Base-by-base conservation (phyloP, 2,329 filamentous ascomycete species). In the Falciphora oryzae region DNA sequence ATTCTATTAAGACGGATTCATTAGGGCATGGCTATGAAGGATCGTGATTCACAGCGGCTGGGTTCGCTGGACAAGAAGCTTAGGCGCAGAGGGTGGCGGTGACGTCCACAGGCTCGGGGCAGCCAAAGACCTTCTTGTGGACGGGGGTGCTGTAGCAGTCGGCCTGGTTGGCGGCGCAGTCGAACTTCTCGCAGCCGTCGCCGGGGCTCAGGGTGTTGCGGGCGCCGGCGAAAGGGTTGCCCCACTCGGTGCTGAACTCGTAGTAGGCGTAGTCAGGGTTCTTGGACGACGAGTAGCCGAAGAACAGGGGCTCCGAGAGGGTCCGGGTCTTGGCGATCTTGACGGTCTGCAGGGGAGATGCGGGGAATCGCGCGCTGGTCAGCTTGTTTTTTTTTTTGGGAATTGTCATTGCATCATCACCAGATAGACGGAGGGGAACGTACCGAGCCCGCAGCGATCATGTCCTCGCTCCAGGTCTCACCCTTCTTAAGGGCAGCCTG, bases 291-390 rank as follows among this genome's bases (percentile, higher is more conserved):
- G 77, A 79, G 70, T 79, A 79, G 60, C 77, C 77, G 65, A 79
- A 75, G 72, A 78, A 79, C 6, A 80, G 73, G 1, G 77, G 77
- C 29, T 61, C 68, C 62, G 66, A 67, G 8, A 80, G 73, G 28
- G 73, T 75, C 71, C 72, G 76, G 67, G 71, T 75, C 56, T 69
- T 77, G 44, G 74, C 76, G 64, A 80, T 71, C 72, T 80, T 80
- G 59, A 80, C 69, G 61, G 78, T 79, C 77, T 78, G 61, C 4
- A 31, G 16, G 44, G 44, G 5, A 44, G 18, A 44, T 44, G 38
- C 38, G 18, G 18, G 44, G 6, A 35, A 35, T 35, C 3, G 44
- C 44, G 14, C 50, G 57, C 1, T 62, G 44, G 62, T 56, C 61
- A 53, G n/a, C 44, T 11, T 66, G 69, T 64, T 70, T 67, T n/a